Evolutionary conservation across 306 rosid species (phyloP).

Genomic region (Hippophae rhamnoides): DNA sequence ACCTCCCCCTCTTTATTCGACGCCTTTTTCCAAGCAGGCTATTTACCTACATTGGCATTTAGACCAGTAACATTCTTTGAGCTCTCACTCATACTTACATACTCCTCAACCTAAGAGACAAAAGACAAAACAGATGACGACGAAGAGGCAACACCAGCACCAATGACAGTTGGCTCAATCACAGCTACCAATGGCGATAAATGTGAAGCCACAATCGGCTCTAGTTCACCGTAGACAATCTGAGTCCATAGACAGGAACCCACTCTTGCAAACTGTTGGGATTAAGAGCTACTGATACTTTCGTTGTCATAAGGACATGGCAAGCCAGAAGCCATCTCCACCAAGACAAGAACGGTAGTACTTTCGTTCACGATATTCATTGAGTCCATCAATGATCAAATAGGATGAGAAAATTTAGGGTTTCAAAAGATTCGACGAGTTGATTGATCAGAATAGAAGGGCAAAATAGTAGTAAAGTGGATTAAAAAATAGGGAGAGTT

Average conservation of each 20-base stretch:
- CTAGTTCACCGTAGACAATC: conserved; percentile 52
- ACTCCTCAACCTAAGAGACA: conserved; percentile 21
- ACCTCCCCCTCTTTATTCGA: conserved; percentile 43
- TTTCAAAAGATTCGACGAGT: conserved; percentile 28
- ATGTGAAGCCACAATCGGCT: conserved; percentile 27
- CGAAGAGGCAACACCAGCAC: conserved; percentile 6
- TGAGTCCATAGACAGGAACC: conserved; percentile 45
- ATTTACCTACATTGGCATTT: conserved; percentile 36
- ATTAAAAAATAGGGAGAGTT: not conserved
- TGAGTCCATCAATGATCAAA: conserved; percentile 33
- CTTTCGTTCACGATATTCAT: conserved; percentile 14
- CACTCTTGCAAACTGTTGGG: conserved; percentile 28
- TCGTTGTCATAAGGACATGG: conserved; percentile 32
- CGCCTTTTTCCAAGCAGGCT: conserved; percentile 68
- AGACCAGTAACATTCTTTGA: conserved; percentile 23
- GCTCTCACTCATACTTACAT: too few species aligned
- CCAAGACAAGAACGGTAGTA: conserved; percentile 12
- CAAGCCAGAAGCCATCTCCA: conserved; percentile 22
- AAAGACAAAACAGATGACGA: conserved; percentile 22
- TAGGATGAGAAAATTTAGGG: conserved; percentile 21
- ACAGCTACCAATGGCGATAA: conserved; percentile 23
- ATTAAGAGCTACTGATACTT: conserved; percentile 24
- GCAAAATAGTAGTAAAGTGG: conserved; percentile 15
- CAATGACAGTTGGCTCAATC: conserved; percentile 21
- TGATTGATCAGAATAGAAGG: conserved; percentile 35